Evolutionary conservation across 768 basidiomycete genomes (phyloP).

Genomic region (Xerocomellus amylosporus): DNA sequence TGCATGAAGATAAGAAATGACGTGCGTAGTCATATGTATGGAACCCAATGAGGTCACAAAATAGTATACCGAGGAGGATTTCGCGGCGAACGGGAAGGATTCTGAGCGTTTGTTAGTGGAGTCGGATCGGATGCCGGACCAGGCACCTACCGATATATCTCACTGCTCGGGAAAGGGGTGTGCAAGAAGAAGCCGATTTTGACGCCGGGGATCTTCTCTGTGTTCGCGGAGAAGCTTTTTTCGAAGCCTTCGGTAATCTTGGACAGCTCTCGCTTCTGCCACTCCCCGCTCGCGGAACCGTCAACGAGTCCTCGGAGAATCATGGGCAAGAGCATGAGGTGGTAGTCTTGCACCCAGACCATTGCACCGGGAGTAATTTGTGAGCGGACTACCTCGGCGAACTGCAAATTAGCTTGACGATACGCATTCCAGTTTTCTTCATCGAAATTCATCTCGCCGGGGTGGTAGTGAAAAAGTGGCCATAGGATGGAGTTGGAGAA

Average conservation of each 20-base stretch:
- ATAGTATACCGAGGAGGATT: slow-evolving; percentile 92
- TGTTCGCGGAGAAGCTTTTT: slow-evolving; percentile 36
- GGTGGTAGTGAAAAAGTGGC: slow-evolving; percentile 99
- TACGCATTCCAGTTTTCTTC: slow-evolving; percentile 98
- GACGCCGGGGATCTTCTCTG: slow-evolving; percentile 55
- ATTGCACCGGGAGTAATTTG: slow-evolving; percentile 84
- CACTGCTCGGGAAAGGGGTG: slow-evolving; percentile 96
- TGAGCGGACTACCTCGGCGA: slow-evolving; percentile 82
- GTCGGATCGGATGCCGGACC: slow-evolving; percentile 14
- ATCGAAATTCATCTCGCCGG: slow-evolving; percentile 99
- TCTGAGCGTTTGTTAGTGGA: slow-evolving; percentile 39
- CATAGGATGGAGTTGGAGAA: slow-evolving; percentile 99
- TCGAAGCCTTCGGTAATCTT: slow-evolving; percentile 73
- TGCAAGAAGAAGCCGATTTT: slow-evolving; percentile 99
- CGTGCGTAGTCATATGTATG: slow-evolving; percentile 99
- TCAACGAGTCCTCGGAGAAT: slow-evolving; percentile 87
- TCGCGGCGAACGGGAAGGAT: slow-evolving; percentile 96
- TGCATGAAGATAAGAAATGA: slow-evolving; percentile 98
- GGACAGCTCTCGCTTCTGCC: slow-evolving; percentile 58
- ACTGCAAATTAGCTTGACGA: slow-evolving; percentile 92
- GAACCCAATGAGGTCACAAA: slow-evolving; percentile 97
- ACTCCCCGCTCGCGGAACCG: slow-evolving; percentile 56
- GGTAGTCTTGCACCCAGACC: slow-evolving; percentile 99
- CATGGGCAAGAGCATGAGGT: slow-evolving; percentile 97
- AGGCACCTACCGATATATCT: slow-evolving; percentile 85